Conservation (phyloP, 2,329 filamentous ascomycete genomes). For the Fusarium siculi region DNA sequence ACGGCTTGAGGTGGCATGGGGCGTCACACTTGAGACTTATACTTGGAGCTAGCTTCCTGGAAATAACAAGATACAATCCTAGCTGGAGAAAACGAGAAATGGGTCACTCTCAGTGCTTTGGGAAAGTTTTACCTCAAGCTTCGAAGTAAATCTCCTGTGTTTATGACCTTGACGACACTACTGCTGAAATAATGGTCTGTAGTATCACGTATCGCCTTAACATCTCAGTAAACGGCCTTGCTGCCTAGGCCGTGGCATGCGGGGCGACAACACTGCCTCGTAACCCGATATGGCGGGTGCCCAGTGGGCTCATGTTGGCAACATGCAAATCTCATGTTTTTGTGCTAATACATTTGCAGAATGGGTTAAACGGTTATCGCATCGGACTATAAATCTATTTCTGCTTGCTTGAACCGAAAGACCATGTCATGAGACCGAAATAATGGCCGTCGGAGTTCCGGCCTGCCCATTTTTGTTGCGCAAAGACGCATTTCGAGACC, state of each 20-base stretch:
- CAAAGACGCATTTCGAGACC: not conserved
- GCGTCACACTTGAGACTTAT: too few species aligned
- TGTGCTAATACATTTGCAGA: not conserved
- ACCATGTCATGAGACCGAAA: not conserved
- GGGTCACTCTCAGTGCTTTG: fast-evolving
- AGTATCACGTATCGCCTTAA: too few species aligned
- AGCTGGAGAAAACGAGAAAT: too few species aligned
- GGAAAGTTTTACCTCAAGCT: not conserved
- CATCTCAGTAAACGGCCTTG: not conserved
- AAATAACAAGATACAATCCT: too few species aligned
- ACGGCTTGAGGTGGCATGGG: too few species aligned
- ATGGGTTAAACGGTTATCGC: fast-evolving
- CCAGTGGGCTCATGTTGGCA: not conserved
- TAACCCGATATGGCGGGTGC: not conserved
- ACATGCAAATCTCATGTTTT: too few species aligned
- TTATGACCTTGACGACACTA: not conserved
- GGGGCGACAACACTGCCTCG: not conserved
- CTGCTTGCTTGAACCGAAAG: fast-evolving
- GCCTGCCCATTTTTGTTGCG: not conserved
- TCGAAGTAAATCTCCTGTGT: fast-evolving
- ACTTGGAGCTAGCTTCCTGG: too few species aligned
- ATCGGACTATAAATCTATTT: fast-evolving
- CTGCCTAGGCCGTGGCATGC: not conserved
- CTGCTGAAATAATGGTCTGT: too few species aligned
- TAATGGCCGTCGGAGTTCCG: not conserved